Conservation (phyloP, 805 yeast genomes). For the Starmerella potacharoeniae region DNA sequence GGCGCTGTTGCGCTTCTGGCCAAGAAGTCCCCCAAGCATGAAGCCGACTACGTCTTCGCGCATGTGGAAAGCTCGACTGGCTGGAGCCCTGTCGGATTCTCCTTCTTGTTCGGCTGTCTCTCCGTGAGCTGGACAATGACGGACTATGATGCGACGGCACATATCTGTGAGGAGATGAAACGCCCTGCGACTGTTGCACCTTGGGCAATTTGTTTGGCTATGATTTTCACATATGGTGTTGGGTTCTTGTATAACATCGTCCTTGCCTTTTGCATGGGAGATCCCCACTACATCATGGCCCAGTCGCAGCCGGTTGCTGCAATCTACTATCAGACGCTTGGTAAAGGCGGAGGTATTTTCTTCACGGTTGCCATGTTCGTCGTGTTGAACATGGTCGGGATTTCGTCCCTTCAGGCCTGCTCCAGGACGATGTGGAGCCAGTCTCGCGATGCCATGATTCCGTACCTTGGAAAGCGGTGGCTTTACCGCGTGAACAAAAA, state of each 20-base stretch:
- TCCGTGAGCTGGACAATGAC: constrained; percentile 46
- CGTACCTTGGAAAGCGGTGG: constrained; percentile 26
- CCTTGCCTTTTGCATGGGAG: constrained; percentile 27
- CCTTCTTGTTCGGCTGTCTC: constrained; percentile 43
- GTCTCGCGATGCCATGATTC: constrained; percentile 66
- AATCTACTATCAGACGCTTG: constrained; percentile 50
- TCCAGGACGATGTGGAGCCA: constrained; percentile 69
- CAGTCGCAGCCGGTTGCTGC: constrained; percentile 49
- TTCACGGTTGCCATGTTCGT: constrained; percentile 47
- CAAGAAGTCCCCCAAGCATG: constrained; percentile 38
- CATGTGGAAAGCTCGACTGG: constrained; percentile 38
- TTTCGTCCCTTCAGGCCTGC: constrained; percentile 49
- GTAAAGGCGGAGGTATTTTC: constrained; percentile 53
- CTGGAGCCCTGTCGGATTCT: constrained; percentile 45
- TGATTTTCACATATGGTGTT: constrained; percentile 25
- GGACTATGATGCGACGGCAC: constrained; percentile 67
- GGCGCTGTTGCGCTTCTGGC: constrained; percentile 45
- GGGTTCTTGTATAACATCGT: constrained; percentile 29
- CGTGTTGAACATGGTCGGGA: constrained; percentile 57
- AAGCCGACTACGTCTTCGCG: constrained; percentile 39
- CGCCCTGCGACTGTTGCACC: constrained; percentile 48
- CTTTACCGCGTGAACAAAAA: constrained; percentile 38
- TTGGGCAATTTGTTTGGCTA: constrained; percentile 45
- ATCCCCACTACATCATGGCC: constrained; percentile 20
- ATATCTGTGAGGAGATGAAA: constrained; percentile 56